Percentiles rank a stretch among this genome's conserved stretches.
Evolutionary conservation across 2,329 filamentous ascomycete genomes (phyloP).

Genomic region (Chalara sp.): DNA sequence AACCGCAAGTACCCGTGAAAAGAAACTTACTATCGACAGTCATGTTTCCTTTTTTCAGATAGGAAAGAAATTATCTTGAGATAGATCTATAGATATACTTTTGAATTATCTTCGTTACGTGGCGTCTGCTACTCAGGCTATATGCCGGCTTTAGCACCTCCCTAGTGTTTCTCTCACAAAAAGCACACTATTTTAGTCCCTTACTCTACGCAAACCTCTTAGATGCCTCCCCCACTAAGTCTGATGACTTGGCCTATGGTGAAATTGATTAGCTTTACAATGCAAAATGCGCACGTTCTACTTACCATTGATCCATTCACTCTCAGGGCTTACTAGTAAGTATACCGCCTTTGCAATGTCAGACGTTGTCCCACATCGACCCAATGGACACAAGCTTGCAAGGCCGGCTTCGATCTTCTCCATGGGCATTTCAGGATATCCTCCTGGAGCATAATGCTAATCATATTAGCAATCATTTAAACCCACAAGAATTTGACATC

Average conservation of each 20-base stretch:
- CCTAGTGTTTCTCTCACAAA: background rate
- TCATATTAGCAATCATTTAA: background rate
- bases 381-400: conserved; percentile 54
- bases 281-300: no score
- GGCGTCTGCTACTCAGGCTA: no score
- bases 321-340: conserved; percentile 49
- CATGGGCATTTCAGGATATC: conserved; percentile 41
- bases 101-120: no score
- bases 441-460: conserved; percentile 49
- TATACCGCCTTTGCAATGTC: conserved; percentile 60
- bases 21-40: no score
- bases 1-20: no score
- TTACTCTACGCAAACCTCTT: background rate
- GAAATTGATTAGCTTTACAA: background rate
- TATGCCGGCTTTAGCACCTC: no score
- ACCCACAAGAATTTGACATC: no score
- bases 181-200: background rate
- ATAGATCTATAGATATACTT: no score
- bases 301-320: conserved; percentile 32
- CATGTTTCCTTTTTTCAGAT: no score
- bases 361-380: conserved; percentile 58
- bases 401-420: conserved; percentile 48
- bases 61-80: no score
- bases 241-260: conserved; percentile 8
- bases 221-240: conserved; percentile 8